These are phyloP conservation scores for Russula griseocarnosa DNA, from an alignment of 768 basidiomycete genomes.

Conservation along the genomic window DNA sequence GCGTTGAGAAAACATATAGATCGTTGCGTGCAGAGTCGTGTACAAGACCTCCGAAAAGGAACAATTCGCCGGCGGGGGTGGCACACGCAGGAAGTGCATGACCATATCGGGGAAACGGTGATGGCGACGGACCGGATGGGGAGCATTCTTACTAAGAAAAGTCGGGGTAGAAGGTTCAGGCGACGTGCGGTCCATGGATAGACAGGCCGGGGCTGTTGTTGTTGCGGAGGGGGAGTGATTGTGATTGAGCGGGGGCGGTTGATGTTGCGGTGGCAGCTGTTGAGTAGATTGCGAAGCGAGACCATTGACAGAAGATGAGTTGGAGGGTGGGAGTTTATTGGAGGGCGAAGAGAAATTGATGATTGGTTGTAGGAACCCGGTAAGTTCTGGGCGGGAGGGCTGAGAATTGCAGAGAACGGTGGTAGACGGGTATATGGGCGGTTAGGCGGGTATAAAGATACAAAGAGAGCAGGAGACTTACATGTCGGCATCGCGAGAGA, in stretches of 20 bases:
- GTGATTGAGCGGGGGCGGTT: constrained; percentile 31
- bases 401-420: not conserved
- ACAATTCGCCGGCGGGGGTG: constrained; percentile 84
- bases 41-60: constrained; percentile 95
- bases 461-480: constrained; percentile 5
- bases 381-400: constrained; percentile 19
- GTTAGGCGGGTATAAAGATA: constrained; percentile 13
- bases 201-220: constrained; percentile 45
- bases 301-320: constrained; percentile 36
- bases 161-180: constrained; percentile 66
- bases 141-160: constrained; percentile 56
- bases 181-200: constrained; percentile 84
- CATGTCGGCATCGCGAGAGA: constrained; percentile 22
- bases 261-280: constrained; percentile 35
- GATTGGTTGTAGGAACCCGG: constrained; percentile 14
- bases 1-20: constrained; percentile 82
- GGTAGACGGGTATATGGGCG: not conserved
- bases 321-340: constrained; percentile 35
- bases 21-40: constrained; percentile 88
- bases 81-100: constrained; percentile 82
- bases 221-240: constrained; percentile 32
- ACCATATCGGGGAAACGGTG: constrained; percentile 95
- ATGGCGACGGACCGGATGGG: constrained; percentile 69
- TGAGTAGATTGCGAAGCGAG: constrained; percentile 31
- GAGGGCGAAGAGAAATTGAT: constrained; percentile 33